A percentile compares a stretch with the other conserved stretches of the same genome.
phyloP scores from a whole-genome alignment of 164 flowering plant species.

The Cinnamomum chago region DNA sequence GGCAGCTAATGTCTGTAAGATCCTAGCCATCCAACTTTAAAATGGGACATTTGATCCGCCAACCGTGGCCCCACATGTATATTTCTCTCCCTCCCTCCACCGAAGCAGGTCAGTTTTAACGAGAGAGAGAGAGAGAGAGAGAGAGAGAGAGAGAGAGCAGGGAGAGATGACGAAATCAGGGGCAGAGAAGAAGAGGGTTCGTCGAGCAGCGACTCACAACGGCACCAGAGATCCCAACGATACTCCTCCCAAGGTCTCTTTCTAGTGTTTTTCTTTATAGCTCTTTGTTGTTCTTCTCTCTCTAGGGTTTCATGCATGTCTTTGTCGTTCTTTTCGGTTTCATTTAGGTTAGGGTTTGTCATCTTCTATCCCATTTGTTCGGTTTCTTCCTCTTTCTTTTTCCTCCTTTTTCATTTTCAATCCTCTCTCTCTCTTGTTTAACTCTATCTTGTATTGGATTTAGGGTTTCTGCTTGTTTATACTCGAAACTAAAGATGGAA shows the following conservation, averaged over 20 bases:
- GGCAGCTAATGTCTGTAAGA: too few relatives aligned
- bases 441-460: too few relatives aligned
- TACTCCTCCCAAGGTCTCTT: constrained; percentile 56
- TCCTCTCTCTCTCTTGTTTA: not conserved
- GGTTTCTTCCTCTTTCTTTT: not conserved
- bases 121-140: not conserved
- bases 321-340: not conserved
- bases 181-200: constrained; percentile 60
- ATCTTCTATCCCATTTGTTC: too few relatives aligned
- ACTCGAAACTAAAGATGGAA: too few relatives aligned
- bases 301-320: not conserved
- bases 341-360: constrained; percentile 1
- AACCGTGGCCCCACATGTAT: too few relatives aligned
- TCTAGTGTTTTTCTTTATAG: constrained; percentile 10
- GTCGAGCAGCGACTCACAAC: constrained; percentile 32
- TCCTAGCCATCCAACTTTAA: too few relatives aligned
- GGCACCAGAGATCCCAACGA: constrained; percentile 50
- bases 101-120: too few relatives aligned
- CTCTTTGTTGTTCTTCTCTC: not conserved
- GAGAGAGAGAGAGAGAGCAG: constrained; percentile 5
- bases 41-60: too few relatives aligned
- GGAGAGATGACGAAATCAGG: constrained; percentile 55
- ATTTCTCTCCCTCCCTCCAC: too few relatives aligned
- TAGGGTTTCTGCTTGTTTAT: too few relatives aligned
- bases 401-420: not conserved